These are phyloP conservation scores for Vigna hirtella DNA, from an alignment of 306 rosid species.

Conservation along the genomic window DNA sequence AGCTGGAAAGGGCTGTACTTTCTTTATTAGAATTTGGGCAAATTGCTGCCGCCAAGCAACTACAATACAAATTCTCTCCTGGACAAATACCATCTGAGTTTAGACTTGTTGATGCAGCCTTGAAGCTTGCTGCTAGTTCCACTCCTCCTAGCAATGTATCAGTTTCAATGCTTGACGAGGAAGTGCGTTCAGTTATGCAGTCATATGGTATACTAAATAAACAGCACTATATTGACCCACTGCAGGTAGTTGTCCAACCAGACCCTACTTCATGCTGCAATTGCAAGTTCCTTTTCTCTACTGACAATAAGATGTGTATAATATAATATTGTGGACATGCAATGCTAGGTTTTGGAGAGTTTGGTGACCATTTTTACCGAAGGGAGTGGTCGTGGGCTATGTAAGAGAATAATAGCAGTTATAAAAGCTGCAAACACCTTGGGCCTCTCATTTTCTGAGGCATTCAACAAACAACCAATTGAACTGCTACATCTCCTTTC, in stretches of 20 bases:
- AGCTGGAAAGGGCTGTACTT: constrained; percentile 91
- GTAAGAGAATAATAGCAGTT: constrained; percentile 87
- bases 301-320: constrained; percentile 26
- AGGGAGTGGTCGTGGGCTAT: constrained; percentile 89
- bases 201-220: constrained; percentile 55
- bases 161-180: constrained; percentile 78
- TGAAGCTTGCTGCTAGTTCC: constrained; percentile 81
- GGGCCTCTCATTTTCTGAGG: constrained; percentile 87
- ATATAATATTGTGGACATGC: constrained; percentile 37
- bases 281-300: constrained; percentile 3
- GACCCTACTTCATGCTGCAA: constrained; percentile 10
- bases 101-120: constrained; percentile 82
- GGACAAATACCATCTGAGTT: constrained; percentile 78
- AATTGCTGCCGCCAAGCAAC: constrained; percentile 90
- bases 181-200: constrained; percentile 63
- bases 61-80: constrained; percentile 90
- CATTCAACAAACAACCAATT: constrained; percentile 87
- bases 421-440: constrained; percentile 84
- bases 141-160: constrained; percentile 66
- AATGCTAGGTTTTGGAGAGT: constrained; percentile 81
- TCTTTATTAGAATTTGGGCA: constrained; percentile 96
- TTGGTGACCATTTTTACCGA: constrained; percentile 72
- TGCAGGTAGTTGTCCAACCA: constrained; percentile 65
- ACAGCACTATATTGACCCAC: constrained; percentile 61
- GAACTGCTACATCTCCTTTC: constrained; percentile 94